These are phyloP conservation scores for Trypanosoma cruzi DNA, from an alignment of 208 protist species.

Conservation along the genomic window DNA sequence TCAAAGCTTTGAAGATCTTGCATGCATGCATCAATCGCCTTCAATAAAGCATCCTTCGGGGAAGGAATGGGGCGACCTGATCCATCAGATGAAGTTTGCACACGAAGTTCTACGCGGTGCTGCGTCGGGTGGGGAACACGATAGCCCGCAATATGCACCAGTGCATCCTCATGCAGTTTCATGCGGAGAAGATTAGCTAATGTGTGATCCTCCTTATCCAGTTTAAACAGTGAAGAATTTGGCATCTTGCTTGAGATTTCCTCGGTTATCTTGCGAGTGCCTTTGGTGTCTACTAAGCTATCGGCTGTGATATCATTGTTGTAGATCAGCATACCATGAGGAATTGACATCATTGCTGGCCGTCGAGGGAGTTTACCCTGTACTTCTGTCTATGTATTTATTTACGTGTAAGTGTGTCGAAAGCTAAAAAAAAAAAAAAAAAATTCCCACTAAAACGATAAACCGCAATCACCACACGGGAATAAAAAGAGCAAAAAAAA, in stretches of 20 bases:
- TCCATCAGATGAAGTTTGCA: conserved; percentile 82
- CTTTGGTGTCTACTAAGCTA: conserved; percentile 85
- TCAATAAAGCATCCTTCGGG: conserved; percentile 77
- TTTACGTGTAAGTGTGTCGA: too few relatives aligned
- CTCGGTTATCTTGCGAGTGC: conserved; percentile 82
- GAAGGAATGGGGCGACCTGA: conserved; percentile 53
- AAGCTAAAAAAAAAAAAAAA: background rate
- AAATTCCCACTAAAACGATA: background rate
- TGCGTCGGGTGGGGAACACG: conserved; percentile 91
- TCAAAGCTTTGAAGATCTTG: conserved; percentile 80
- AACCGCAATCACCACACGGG: background rate
- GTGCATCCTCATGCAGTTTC: conserved; percentile 82
- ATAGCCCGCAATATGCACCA: conserved; percentile 89
- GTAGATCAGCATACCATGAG: conserved; percentile 92
- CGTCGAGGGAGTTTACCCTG: background rate
- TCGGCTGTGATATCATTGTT: conserved; percentile 92
- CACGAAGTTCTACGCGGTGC: conserved; percentile 83
- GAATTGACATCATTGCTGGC: conserved; percentile 49
- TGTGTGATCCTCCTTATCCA: conserved; percentile 92
- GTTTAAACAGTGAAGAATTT: conserved; percentile 89
- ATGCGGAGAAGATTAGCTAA: conserved; percentile 89
- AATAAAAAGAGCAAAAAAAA: too few relatives aligned
- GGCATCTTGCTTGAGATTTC: conserved; percentile 74
- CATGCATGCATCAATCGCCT: conserved; percentile 80
- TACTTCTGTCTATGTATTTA: background rate